Percentiles rank a stretch among this genome's conserved stretches.
phyloP scores from a whole-genome alignment of 1,284 basidiomycete genomes.

The Sphaerobolus stellatus region DNA sequence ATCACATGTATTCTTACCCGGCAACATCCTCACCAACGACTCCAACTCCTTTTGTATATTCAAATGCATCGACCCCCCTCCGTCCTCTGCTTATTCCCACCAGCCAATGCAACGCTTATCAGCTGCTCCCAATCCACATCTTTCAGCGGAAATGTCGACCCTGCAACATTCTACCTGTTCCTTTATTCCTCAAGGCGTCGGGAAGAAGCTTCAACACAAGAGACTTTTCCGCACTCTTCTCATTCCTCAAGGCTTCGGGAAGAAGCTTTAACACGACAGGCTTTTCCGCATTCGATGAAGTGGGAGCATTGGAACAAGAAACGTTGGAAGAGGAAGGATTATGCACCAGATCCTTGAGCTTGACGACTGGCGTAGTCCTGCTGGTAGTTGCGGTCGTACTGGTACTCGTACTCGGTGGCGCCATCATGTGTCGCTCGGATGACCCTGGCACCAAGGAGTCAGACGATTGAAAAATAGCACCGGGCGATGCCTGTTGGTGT shows the following conservation, averaged over 20 bases:
- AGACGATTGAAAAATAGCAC: no score
- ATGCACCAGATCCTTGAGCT: no score
- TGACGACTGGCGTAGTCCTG: no score
- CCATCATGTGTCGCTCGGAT: no score
- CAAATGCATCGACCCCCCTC: constrained; percentile 2
- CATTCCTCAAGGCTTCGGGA: no score
- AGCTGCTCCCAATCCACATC: constrained; percentile 10
- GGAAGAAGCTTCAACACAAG: neutral
- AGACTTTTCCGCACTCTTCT: neutral
- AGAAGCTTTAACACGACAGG: no score
- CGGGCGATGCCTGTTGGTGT: no score
- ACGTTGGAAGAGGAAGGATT: no score
- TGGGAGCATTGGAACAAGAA: no score
- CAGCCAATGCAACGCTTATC: constrained; percentile 3
- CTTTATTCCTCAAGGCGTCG: constrained; percentile 1
- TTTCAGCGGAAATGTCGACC: constrained; percentile 3
- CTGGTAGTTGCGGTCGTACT: no score
- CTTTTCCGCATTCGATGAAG: neutral
- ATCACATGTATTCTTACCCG: constrained; percentile 7
- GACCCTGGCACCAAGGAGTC: no score
- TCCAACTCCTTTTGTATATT: constrained; percentile 5
- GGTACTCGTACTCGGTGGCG: no score
- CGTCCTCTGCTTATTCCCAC: constrained; percentile 5
- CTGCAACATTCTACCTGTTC: neutral
- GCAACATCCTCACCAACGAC: neutral